phyloP scores from a whole-genome alignment of 2,329 filamentous ascomycete genomes.

The Colletotrichum cuscutae region DNA sequence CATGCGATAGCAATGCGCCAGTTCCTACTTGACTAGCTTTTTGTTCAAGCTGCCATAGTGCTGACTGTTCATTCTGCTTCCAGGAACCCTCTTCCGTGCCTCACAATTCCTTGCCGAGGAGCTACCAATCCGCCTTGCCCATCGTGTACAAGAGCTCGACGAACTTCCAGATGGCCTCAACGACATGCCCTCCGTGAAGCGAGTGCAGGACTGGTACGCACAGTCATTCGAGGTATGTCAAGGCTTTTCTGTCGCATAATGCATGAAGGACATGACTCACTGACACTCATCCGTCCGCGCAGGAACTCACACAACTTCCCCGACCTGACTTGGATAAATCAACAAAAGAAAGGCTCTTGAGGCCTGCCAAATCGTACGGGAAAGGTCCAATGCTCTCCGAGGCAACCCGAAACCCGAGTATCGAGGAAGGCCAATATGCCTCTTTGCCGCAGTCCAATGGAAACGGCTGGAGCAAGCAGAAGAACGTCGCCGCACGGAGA shows the following conservation, averaged over 20 bases:
- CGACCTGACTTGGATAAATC: slow-evolving; percentile 81
- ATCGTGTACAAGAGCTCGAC: slow-evolving; percentile 93
- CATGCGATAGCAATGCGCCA: neutral
- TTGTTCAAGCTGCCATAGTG: neutral
- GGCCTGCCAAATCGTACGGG: slow-evolving; percentile 66
- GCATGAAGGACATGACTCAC: slow-evolving; percentile 27
- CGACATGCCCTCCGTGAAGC: slow-evolving; percentile 96
- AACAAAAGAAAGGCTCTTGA: slow-evolving; percentile 81
- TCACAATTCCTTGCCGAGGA: slow-evolving; percentile 99
- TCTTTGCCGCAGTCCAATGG: slow-evolving; percentile 53
- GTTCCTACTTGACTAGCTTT: neutral
- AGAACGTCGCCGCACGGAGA: slow-evolving; percentile 66
- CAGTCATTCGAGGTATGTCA: slow-evolving; percentile 95
- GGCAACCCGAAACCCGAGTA: slow-evolving; percentile 89
- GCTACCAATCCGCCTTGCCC: slow-evolving; percentile 93
- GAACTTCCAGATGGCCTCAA: slow-evolving; percentile 94
- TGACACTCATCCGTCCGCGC: slow-evolving; percentile 26
- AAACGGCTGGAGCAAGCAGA: slow-evolving; percentile 62
- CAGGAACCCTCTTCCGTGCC: slow-evolving; percentile 94
- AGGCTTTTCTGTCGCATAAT: slow-evolving; percentile 7
- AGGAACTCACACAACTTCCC: slow-evolving; percentile 92
- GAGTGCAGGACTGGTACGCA: slow-evolving; percentile 97
- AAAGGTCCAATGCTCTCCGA: slow-evolving; percentile 78
- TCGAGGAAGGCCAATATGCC: slow-evolving; percentile 83
- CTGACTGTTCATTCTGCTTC: slow-evolving; percentile 6